Conservation (phyloP, 441 rosid genomes). For the Hypseocharis bilobata region DNA sequence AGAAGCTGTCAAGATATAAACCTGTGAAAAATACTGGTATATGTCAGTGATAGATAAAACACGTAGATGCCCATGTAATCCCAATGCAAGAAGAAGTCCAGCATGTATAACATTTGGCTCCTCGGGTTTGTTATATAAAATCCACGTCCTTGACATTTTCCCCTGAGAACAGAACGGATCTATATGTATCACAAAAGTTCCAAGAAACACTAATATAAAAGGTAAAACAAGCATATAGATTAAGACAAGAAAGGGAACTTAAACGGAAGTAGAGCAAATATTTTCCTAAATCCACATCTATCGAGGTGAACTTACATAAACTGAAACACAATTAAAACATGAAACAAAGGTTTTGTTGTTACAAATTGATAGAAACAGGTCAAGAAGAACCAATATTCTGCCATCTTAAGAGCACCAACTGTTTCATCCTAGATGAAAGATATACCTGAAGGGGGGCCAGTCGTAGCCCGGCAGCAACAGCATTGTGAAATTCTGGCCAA, state of each 20-base stretch:
- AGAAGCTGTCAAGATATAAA: conserved; percentile 23
- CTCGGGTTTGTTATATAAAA: conserved; percentile 78
- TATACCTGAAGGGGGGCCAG: conserved; percentile 83
- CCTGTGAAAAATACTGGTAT: conserved; percentile 82
- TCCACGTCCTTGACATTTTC: conserved; percentile 95
- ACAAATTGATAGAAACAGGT: neutral
- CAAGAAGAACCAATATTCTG: neutral
- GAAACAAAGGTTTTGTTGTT: neutral
- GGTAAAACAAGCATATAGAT: too few relatives aligned
- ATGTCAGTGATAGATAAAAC: conserved; percentile 70
- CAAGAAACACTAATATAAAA: conserved; percentile 7
- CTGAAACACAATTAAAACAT: neutral
- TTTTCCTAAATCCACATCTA: neutral
- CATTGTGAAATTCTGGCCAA: conserved; percentile 99
- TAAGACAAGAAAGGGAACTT: conserved; percentile 1
- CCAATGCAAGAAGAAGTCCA: conserved; percentile 90
- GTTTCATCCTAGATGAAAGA: neutral
- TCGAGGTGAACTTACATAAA: neutral
- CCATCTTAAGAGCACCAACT: neutral
- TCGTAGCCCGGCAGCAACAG: conserved; percentile 95
- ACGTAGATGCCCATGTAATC: conserved; percentile 85
- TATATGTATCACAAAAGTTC: conserved; percentile 12
- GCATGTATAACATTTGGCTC: conserved; percentile 85
- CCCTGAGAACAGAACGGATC: conserved; percentile 47
- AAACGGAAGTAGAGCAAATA: neutral